These are phyloP conservation scores for Cerioporus squamosus DNA, from an alignment of 1,284 basidiomycete species.

Conservation along the genomic window DNA sequence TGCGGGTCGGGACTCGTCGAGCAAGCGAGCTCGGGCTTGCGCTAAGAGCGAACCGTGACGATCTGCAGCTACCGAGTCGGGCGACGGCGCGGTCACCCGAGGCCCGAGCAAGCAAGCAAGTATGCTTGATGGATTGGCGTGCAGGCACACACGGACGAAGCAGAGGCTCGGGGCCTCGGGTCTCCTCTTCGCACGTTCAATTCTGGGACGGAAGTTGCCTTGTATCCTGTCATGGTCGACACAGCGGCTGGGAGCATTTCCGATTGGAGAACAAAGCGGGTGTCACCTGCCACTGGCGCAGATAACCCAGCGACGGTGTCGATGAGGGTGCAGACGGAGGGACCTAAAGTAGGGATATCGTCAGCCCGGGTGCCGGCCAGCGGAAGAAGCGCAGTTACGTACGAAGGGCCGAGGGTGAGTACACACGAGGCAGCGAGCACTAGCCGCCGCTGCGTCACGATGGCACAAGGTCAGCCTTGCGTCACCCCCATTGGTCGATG, in stretches of 20 bases:
- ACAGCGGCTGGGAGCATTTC: neutral
- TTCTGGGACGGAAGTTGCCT: too few species aligned
- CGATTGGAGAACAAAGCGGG: neutral
- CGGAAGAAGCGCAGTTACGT: constrained; percentile 9
- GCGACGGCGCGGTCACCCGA: too few species aligned
- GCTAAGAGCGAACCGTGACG: too few species aligned
- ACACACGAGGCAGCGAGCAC: constrained; percentile 23
- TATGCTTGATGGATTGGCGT: too few species aligned
- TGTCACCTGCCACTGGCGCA: neutral
- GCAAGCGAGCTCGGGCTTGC: too few species aligned
- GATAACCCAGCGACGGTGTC: too few species aligned
- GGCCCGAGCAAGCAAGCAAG: too few species aligned
- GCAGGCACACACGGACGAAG: too few species aligned
- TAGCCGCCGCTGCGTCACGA: neutral
- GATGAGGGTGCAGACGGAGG: neutral
- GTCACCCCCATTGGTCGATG: neutral
- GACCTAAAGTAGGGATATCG: neutral
- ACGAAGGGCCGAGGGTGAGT: constrained; percentile 24
- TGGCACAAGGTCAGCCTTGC: constrained; percentile 1
- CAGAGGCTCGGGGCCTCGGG: too few species aligned
- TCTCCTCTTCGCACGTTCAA: too few species aligned
- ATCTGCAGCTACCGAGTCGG: too few species aligned
- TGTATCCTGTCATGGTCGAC: neutral
- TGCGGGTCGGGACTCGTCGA: too few species aligned
- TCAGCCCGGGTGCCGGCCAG: neutral